Evolutionary conservation across 305 asterid genomes (phyloP), one percentile per base, ranked within the genome.

Genomic region (Plantago coronopus): DNA sequence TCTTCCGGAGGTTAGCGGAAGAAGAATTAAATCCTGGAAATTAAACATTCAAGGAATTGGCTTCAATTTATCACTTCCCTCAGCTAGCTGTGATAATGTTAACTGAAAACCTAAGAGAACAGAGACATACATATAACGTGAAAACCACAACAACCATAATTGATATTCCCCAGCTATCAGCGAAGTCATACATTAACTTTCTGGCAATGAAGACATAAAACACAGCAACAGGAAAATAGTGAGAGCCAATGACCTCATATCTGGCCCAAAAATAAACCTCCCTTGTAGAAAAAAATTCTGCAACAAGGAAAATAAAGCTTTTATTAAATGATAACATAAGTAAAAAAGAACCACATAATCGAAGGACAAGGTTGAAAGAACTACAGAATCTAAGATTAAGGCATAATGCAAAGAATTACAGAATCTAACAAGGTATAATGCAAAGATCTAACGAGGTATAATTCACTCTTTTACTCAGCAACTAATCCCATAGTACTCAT

Each of bases 251-350:
- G 98, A 91, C 76, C 95, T 78, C 49, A 85, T 95, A 65, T 91
- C 96, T n/a, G 96, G 98, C 64, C 98, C 98, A 67, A 88, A 91
- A 58, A 88, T 69, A 76, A 91, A 86, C 75, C 96, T 84, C 72
- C 98, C 98, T 69, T 81, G 87, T 59, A 88, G 91, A 48, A 81
- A 79, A 72, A 91, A 91, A 71, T 75, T 88, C 96, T 91, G 96
- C 79, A 72, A 51, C 65, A 51, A 23, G 17, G 42, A 54, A 53
- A 17, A n/a, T 15, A 23, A 27, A 38, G 43, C 1, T 11, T 0
- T 38, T 3, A 11, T 38, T 38, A 38, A 38, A 38, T 38, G 15
- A 11, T 6, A 54, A 58, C 61, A 71, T 60, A 72, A 66, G 51
- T 18, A 34, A 66, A 34, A 48, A 38, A 23, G 68, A 48, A 48